Base-by-base conservation (phyloP, 2,329 filamentous ascomycete species). In the Exophiala calicioides region DNA sequence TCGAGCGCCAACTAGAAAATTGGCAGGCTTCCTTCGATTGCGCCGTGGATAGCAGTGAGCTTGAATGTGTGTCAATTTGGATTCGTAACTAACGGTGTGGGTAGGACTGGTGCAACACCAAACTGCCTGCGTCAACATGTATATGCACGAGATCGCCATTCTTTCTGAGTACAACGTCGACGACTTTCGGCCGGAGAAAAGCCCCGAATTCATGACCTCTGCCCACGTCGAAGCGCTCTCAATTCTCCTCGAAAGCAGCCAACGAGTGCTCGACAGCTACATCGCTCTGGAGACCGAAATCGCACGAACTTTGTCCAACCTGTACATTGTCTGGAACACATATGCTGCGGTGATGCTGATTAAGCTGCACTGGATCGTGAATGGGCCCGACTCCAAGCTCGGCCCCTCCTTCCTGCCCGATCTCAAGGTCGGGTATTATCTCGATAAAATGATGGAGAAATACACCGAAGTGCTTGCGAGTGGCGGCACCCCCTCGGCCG, bases 141-240 rank as follows among this genome's bases (percentile, higher is more conserved):
- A 86, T 61, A 82, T 89, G 68, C 84, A 90, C 62, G 87, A 90
- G 64, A 79, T 86, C 39, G 81, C 79, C 2, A 77, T 90, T 47
- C 82, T 87, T 54, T 72, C 77, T 3, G 82, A 86, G 40, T 76
- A 79, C 53, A 72, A 70, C n/a, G 70, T 73, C 2, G 73, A 80
- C 5, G 75, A 81, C 18, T 75, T 77, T 58, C 62, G 60, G 47
- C 47, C 58, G 1, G 47, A 37, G 20, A 40, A 45, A 45, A 33
- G 12, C 4, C 42, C 46, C 12, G 58, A 61, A 9, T 56, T 67
- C 5, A 58, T 69, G 5, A 79, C 77, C 2, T 68, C 78, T 0
- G 77, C 79, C 0, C 82, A 88, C 43, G 79, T 87, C 47, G 79
- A 79, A 57, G 81, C 85, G 3, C 68, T 90, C 4, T 81, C 80